Conservation (phyloP, 257 asterid genomes). For the Forsythia viridissima region DNA sequence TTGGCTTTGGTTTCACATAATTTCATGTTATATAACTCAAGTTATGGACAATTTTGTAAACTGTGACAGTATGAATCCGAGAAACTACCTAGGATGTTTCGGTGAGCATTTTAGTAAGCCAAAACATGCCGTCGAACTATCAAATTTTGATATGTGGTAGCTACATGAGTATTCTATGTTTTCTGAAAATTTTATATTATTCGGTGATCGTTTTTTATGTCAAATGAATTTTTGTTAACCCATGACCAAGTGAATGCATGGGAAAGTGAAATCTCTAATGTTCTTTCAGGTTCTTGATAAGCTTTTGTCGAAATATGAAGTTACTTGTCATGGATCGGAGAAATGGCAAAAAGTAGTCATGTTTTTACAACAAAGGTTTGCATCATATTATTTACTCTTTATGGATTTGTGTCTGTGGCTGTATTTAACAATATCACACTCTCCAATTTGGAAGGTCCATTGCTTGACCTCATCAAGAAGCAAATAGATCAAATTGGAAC, state of each 20-base stretch:
- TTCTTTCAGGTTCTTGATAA: slow-evolving; percentile 76
- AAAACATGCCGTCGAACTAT: too few relatives aligned
- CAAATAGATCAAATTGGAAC: slow-evolving; percentile 80
- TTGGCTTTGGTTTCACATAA: too few relatives aligned
- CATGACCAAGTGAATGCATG: not conserved
- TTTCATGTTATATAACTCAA: too few relatives aligned
- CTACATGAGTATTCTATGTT: too few relatives aligned
- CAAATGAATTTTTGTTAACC: too few relatives aligned
- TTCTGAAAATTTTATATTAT: too few relatives aligned
- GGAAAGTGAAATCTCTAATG: not conserved
- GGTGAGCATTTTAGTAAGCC: too few relatives aligned
- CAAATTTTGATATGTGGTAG: too few relatives aligned
- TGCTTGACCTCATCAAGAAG: slow-evolving; percentile 76
- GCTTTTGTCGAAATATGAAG: slow-evolving; percentile 74
- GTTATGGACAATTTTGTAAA: too few relatives aligned
- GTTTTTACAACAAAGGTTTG: slow-evolving; percentile 86
- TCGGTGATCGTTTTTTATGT: too few relatives aligned
- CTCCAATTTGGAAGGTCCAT: slow-evolving; percentile 90
- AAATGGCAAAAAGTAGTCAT: slow-evolving; percentile 77
- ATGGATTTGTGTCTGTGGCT: slow-evolving; percentile 12
- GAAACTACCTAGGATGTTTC: too few relatives aligned
- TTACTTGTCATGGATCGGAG: slow-evolving; percentile 90
- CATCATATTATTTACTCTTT: slow-evolving; percentile 17
- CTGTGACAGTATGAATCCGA: too few relatives aligned
- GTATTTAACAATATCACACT: slow-evolving; percentile 26